Conservation (phyloP, 148 eudicot species). For the Chenopodium album region DNA sequence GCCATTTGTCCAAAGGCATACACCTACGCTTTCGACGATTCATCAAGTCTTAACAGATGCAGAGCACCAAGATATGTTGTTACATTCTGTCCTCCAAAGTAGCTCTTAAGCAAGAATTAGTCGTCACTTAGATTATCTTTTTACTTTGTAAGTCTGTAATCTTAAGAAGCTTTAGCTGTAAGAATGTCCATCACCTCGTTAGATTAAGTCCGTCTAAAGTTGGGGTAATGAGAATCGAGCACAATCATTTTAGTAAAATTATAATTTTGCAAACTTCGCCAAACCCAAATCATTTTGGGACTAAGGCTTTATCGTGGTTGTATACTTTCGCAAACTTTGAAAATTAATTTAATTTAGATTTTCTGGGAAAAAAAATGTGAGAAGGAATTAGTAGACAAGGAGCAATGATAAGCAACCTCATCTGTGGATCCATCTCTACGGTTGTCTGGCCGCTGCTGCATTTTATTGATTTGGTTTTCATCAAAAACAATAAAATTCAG, state of each 20-base stretch:
- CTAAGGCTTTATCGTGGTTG: too few species aligned
- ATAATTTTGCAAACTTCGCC: too few species aligned
- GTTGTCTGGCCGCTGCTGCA: conserved; percentile 34
- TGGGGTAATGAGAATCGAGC: too few species aligned
- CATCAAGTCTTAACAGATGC: conserved; percentile 76
- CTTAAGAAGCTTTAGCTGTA: too few species aligned
- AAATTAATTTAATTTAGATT: too few species aligned
- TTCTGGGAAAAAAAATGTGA: conserved; percentile 2
- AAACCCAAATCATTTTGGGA: too few species aligned
- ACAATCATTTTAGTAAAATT: too few species aligned
- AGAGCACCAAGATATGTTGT: conserved; percentile 72
- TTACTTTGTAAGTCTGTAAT: too few species aligned
- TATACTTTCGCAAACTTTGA: too few species aligned
- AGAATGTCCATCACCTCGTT: too few species aligned
- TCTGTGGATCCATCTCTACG: conserved; percentile 36
- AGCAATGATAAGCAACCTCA: not conserved
- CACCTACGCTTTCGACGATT: conserved; percentile 81
- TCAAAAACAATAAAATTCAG: not conserved
- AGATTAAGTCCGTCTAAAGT: too few species aligned
- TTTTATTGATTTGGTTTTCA: not conserved
- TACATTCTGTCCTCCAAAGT: conserved; percentile 79
- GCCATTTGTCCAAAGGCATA: conserved; percentile 85
- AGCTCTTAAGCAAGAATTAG: not conserved
- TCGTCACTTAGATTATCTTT: too few species aligned
- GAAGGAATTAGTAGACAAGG: conserved; percentile 31